Conservation (phyloP, 345 rosid species). For the Citrus glauca region DNA sequence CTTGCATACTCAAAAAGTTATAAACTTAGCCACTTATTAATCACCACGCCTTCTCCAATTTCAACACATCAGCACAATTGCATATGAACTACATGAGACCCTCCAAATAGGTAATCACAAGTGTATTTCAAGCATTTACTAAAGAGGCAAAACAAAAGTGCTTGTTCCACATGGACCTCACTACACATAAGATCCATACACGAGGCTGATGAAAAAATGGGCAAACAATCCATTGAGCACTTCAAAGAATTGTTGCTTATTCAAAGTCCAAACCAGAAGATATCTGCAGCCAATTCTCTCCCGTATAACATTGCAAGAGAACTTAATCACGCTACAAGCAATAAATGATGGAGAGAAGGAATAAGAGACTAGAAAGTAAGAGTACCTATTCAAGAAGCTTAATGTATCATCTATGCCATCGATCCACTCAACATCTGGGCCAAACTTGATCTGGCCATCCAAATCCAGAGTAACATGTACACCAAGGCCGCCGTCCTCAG, state of each 20-base stretch:
- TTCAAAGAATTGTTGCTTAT: neutral
- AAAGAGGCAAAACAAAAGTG: neutral
- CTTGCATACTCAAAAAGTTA: neutral
- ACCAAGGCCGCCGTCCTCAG: constrained; percentile 92
- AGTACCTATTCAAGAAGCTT: constrained; percentile 75
- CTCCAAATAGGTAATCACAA: neutral
- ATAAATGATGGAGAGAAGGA: constrained; percentile 1
- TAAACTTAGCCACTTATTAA: neutral
- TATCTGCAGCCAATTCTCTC: neutral
- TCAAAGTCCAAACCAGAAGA: neutral
- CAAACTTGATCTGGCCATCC: constrained; percentile 85
- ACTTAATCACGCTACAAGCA: neutral
- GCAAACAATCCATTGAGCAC: neutral
- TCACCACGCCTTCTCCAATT: neutral
- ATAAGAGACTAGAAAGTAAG: constrained; percentile 3
- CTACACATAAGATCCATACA: neutral
- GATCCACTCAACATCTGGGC: constrained; percentile 96
- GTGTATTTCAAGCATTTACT: neutral
- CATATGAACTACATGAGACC: neutral
- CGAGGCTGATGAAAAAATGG: neutral
- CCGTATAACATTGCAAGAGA: neutral
- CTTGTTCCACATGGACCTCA: neutral
- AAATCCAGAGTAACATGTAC: constrained; percentile 90
- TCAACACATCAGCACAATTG: neutral
- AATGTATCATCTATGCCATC: constrained; percentile 46